These are phyloP conservation scores for Teunomyces tritomae DNA, from an alignment of 805 yeast genomes.

Conservation along the genomic window DNA sequence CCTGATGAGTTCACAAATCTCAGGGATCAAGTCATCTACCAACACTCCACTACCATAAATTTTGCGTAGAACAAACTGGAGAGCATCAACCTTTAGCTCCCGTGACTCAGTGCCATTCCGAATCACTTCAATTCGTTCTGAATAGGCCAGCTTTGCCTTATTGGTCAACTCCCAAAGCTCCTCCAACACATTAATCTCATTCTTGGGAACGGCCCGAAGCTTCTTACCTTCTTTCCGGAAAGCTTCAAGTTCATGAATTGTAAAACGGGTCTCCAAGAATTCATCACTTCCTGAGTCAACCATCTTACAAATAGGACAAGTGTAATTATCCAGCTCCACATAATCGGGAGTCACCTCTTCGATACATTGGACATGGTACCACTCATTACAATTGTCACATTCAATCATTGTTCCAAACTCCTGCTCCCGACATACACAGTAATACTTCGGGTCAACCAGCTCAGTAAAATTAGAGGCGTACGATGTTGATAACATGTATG, in stretches of 20 bases:
- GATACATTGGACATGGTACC: slow-evolving; percentile 68
- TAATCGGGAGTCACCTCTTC: slow-evolving; percentile 17
- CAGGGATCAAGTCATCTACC: slow-evolving; percentile 19
- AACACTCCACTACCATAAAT: slow-evolving; percentile 30
- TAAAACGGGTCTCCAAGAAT: slow-evolving; percentile 13
- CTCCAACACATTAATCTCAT: slow-evolving; percentile 19
- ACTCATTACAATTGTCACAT: slow-evolving; percentile 67
- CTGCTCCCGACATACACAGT: slow-evolving; percentile 61
- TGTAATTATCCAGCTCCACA: slow-evolving; percentile 20
- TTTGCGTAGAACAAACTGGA: slow-evolving; percentile 25
- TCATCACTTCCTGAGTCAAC: slow-evolving; percentile 18
- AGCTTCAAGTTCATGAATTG: slow-evolving; percentile 11
- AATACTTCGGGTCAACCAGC: slow-evolving; percentile 21
- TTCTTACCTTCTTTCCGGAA: slow-evolving; percentile 11
- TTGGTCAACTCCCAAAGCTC: slow-evolving; percentile 13
- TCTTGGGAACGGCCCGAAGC: slow-evolving; percentile 18
- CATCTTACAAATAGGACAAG: slow-evolving; percentile 32
- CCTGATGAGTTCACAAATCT: slow-evolving; percentile 14
- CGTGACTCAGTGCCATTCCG: slow-evolving; percentile 6
- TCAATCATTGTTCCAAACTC: slow-evolving; percentile 67
- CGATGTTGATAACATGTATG: slow-evolving; percentile 24
- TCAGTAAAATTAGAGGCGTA: slow-evolving; percentile 11
- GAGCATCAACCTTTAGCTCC: slow-evolving; percentile 18
- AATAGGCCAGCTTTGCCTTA: slow-evolving; percentile 8
- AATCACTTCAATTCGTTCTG: slow-evolving; percentile 12